Conservation (phyloP, 257 asterid genomes). For the Gentiana dahurica region DNA sequence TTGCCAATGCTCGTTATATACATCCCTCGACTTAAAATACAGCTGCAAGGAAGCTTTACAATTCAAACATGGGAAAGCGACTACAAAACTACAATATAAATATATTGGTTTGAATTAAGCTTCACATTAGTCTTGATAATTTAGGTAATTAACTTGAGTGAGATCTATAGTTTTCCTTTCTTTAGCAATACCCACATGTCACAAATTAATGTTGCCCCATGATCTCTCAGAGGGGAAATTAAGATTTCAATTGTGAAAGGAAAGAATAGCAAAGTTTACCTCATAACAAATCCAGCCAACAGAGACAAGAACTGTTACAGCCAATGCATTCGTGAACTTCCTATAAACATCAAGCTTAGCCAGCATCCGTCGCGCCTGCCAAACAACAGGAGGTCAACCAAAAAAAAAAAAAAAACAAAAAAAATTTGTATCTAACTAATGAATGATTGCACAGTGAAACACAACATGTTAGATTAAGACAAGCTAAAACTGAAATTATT, state of each 20-base stretch:
- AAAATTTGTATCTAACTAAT: no score
- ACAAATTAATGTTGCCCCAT: no score
- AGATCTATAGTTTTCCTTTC: no score
- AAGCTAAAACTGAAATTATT: no score
- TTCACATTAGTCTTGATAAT: no score
- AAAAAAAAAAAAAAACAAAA: no score
- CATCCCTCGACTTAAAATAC: constrained; percentile 80
- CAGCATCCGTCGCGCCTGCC: constrained; percentile 72
- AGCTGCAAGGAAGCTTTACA: constrained; percentile 37
- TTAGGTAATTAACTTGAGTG: no score
- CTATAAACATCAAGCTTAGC: constrained; percentile 81
- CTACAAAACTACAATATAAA: background rate
- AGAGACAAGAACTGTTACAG: constrained; percentile 70
- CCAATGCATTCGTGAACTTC: constrained; percentile 91
- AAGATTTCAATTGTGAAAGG: no score
- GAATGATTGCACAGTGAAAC: no score
- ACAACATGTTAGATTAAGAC: no score
- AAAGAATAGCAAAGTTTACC: constrained; percentile 29
- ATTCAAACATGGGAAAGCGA: background rate
- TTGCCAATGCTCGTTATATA: constrained; percentile 92
- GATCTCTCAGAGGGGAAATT: no score
- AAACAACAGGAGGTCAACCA: background rate
- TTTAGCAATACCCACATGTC: no score
- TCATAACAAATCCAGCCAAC: constrained; percentile 95
- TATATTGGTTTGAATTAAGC: background rate